Evolutionary conservation across 305 asterid species (phyloP).

Genomic region (Fraxinus ornus): DNA sequence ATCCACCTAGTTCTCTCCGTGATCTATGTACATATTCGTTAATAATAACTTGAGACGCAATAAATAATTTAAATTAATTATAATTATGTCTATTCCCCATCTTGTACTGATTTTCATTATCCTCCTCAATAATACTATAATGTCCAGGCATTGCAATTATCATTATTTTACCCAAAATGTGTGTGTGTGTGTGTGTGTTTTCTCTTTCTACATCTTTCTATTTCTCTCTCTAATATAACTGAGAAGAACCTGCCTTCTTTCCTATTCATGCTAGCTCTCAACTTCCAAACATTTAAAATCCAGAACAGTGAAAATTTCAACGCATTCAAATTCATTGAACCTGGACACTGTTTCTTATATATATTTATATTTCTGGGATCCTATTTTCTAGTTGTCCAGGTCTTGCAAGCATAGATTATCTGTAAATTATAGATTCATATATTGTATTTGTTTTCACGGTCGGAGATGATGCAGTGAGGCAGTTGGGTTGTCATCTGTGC

Average conservation of each 20-base stretch:
- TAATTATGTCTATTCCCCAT: not conserved
- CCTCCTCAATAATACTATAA: not conserved
- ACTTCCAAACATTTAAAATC: not conserved
- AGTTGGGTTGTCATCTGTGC: not conserved
- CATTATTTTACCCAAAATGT: not conserved
- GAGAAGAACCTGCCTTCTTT: not conserved
- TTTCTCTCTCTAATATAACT: not conserved
- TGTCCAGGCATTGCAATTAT: not conserved
- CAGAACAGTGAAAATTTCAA: not conserved
- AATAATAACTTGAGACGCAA: not conserved
- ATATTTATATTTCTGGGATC: not conserved
- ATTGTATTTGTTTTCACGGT: not conserved
- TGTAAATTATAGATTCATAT: not conserved
- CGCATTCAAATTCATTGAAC: slow-evolving; percentile 25
- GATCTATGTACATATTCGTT: not conserved
- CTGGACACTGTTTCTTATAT: slow-evolving; percentile 19
- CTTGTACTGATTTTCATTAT: not conserved
- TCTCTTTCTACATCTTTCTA: not conserved
- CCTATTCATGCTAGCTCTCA: not conserved
- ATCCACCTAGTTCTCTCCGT: not conserved
- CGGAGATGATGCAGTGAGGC: not conserved
- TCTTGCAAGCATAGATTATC: not conserved
- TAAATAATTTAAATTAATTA: not conserved
- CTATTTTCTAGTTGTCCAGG: not conserved
- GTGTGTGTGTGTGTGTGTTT: not conserved